phyloP scores from a whole-genome alignment of 202 grass and related monocot genomes.

The Saccharum hybrid region DNA sequence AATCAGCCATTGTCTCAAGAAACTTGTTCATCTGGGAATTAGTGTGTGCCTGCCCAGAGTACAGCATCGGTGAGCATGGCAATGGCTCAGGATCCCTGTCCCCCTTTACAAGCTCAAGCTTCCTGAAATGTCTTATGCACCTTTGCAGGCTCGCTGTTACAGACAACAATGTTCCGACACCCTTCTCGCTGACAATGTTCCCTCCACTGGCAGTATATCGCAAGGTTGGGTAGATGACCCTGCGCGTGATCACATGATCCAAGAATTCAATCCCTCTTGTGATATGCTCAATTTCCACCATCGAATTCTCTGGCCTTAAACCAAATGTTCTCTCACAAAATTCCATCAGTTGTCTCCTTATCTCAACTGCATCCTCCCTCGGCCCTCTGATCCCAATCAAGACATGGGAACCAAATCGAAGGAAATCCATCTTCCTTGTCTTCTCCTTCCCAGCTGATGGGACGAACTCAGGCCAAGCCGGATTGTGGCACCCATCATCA shows the following conservation, averaged over 20 bases:
- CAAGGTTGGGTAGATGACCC: constrained; percentile 85
- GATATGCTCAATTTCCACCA: constrained; percentile 90
- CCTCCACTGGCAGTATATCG: constrained; percentile 76
- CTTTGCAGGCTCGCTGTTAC: constrained; percentile 76
- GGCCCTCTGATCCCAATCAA: constrained; percentile 86
- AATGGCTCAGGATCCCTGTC: constrained; percentile 81
- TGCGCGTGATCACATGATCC: constrained; percentile 78
- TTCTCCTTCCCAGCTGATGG: constrained; percentile 63
- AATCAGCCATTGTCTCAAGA: constrained; percentile 91
- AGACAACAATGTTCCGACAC: constrained; percentile 79
- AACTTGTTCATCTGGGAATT: constrained; percentile 99
- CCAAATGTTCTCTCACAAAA: constrained; percentile 78
- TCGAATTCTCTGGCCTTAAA: constrained; percentile 70
- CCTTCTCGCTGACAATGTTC: constrained; percentile 80
- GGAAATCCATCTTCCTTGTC: constrained; percentile 85
- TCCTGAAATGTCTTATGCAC: constrained; percentile 86
- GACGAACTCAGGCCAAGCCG: constrained; percentile 95
- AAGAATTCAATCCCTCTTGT: constrained; percentile 86
- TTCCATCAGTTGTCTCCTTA: constrained; percentile 70
- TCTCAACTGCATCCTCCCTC: constrained; percentile 70
- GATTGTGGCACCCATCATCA: constrained; percentile 81
- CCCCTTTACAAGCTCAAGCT: constrained; percentile 89
- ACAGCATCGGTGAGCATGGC: constrained; percentile 79
- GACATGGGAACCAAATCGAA: constrained; percentile 72
- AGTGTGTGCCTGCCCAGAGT: constrained; percentile 89